phyloP scores from a whole-genome alignment of 2,329 filamentous ascomycete genomes.

The Dothistroma septosporum region DNA sequence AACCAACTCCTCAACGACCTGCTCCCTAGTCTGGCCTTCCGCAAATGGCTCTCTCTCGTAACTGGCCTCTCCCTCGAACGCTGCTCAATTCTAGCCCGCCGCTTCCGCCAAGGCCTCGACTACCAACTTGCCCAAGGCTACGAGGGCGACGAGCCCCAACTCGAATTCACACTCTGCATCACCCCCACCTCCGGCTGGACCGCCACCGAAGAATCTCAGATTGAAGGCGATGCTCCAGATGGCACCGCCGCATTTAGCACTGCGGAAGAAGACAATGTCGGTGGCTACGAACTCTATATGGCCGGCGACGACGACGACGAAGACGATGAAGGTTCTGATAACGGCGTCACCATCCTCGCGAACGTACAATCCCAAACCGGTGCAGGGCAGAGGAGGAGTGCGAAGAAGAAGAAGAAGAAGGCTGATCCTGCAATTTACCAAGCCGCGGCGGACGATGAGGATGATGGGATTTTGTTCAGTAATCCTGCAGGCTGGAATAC shows the following conservation, averaged over 20 bases:
- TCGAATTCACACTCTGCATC: conserved; percentile 83
- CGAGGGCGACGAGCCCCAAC: conserved; percentile 63
- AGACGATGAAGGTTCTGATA: conserved; percentile 48
- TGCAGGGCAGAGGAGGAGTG: conserved; percentile 43
- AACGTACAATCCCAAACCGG: conserved; percentile 40
- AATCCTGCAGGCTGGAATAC: conserved; percentile 79
- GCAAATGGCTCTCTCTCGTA: conserved; percentile 80
- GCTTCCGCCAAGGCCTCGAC: conserved; percentile 81
- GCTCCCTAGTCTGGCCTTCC: conserved; percentile 79
- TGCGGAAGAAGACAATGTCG: conserved; percentile 56
- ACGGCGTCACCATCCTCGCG: conserved; percentile 37
- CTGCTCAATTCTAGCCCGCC: conserved; percentile 73
- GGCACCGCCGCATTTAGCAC: conserved; percentile 39
- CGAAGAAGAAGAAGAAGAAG: conserved; percentile 31
- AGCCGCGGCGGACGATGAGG: conserved; percentile 61
- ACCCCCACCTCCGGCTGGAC: conserved; percentile 86
- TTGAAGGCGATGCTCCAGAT: conserved; percentile 38
- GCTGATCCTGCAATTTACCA: conserved; percentile 84
- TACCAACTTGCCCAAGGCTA: conserved; percentile 91
- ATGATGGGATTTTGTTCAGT: conserved; percentile 68
- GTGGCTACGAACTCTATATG: conserved; percentile 90
- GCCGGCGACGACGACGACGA: conserved; percentile 65
- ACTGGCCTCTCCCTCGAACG: conserved; percentile 71
- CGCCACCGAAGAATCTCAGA: conserved; percentile 57
- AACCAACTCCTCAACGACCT: conserved; percentile 75